Evolutionary conservation across 1,284 basidiomycete genomes (phyloP).

Genomic region (Apiotrichum montevideense): DNA sequence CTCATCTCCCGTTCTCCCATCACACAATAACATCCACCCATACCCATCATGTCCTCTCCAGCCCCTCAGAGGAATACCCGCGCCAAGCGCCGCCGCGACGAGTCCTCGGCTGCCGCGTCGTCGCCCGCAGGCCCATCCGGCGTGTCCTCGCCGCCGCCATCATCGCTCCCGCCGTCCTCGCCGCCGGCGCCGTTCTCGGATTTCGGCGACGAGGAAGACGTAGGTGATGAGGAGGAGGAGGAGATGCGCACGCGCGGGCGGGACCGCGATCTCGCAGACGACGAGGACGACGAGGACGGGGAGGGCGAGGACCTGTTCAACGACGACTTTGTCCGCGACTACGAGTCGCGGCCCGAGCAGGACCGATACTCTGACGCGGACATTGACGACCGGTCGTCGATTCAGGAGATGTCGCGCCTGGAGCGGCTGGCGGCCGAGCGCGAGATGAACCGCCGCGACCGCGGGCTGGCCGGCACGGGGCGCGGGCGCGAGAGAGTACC

Average conservation of each 20-base stretch:
- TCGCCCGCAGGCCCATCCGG: constrained; percentile 29
- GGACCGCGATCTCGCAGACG: constrained; percentile 54
- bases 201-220: constrained; percentile 75
- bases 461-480: constrained; percentile 63
- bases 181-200: constrained; percentile 79
- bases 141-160: constrained; percentile 37
- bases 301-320: constrained; percentile 93
- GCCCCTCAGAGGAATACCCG: constrained; percentile 1
- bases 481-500: constrained; percentile 72
- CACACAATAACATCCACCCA: background rate
- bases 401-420: constrained; percentile 64
- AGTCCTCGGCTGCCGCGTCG: background rate
- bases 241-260: constrained; percentile 50
- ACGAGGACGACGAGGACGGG: constrained; percentile 56
- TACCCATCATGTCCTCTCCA: background rate
- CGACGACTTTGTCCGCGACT: constrained; percentile 78
- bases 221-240: constrained; percentile 63
- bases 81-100: constrained; percentile 10
- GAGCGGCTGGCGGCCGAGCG: constrained; percentile 79
- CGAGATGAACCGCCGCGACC: constrained; percentile 82
- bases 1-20: background rate
- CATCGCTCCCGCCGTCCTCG: constrained; percentile 53
- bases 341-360: constrained; percentile 70
- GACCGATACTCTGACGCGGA: constrained; percentile 84
- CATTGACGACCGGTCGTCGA: constrained; percentile 76